Evolutionary conservation across 2,329 filamentous ascomycete species (phyloP), one percentile per base, ranked within the genome.

Genomic region (Trichoderma breve): DNA sequence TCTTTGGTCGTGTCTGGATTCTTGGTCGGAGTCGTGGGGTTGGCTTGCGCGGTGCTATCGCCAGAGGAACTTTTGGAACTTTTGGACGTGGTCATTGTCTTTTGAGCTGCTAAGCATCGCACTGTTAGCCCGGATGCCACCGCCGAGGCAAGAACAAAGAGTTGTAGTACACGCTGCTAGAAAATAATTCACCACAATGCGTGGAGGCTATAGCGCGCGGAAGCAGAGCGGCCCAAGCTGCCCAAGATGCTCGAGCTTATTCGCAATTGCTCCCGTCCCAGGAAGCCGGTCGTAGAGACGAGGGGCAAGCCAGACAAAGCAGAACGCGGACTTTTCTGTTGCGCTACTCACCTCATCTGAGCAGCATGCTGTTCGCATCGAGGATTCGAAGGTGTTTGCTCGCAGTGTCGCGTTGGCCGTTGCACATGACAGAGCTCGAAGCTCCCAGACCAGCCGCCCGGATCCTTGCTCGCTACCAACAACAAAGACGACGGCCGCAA

Each of bases 41-140:
- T 68, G 24, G 67, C 69, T 62, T 73, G 74, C 71, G 67, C 69
- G 69, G 74, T 63, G 68, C 75, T 70, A 72, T 76, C 74, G 72
- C 73, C 73, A 61, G 71, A 53, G 51, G 63, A 58, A 51, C 39
- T 43, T 36, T 68, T 67, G 73, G 39, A 43, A 58, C 39, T 43
- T n/a, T 30, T 74, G 71, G 75, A 71, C 53, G 70, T 66, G 62
- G 76, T 75, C 76, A 77, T 77, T 71, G 71, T 75, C 73, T 70
- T 39, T 73, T 66, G 70, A 68, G 72, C 61, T 66, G 61, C 53
- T 47, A 30, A 18, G 18, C 60, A 53, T 58, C 28, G 26, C 60
- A 47, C 7, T 18, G 51, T 69, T 26, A 69, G 57, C 6, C 28
- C 26, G 18, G 26, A 34, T 24, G 9, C 36, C 28, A 14, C 28